Evolutionary conservation across 495 filamentous ascomycete genomes (phyloP), one percentile per base, ranked within the genome.

Genomic region (Lasiosphaeria miniovina): DNA sequence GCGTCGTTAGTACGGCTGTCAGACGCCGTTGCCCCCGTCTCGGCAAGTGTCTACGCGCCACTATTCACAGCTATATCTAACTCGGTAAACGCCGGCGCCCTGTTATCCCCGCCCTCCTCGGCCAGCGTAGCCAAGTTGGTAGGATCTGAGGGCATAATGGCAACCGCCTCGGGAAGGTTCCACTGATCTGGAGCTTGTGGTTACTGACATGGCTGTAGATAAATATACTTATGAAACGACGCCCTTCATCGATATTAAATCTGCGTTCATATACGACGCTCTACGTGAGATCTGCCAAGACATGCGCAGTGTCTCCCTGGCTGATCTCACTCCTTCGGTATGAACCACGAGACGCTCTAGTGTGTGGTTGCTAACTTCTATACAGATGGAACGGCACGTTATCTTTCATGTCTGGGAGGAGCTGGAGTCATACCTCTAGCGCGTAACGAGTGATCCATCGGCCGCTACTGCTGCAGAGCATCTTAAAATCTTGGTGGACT

Each of bases 211-310:
- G 46, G 15, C 46, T 49, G 6, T 15, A 49, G 46, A 49, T 49
- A 49, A 31, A n/a, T 7, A 6, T 31, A 49, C 46, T 31, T n/a
- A n/a, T n/a, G 46, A 49, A 31, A 49, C 46, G 17, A 49, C 46
- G 12, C 15, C 46, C 6, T 49, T 49, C 46, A 49, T 49, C 46
- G 46, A 49, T 31, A 49, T 49, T n/a, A 49, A 49, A 31, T 49
- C 46, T 49, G n/a, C 46, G 17, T 49, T 49, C n/a, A n/a, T 49
- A 49, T n/a, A n/a, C 6, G 46, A 49, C 17, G 17, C 17, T 49
- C 46, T 49, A 31, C 46, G 46, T 49, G 46, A 49, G 12, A 49
- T 49, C 46, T 49, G 46, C 46, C 46, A 49, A 49, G 46, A 49
- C 5, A 49, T 49, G 46, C 46, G 46, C 46, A 49, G 46, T 49